Base-by-base conservation (phyloP, 2,329 filamentous ascomycete genomes). In the Scortechinia acanthostroma region DNA sequence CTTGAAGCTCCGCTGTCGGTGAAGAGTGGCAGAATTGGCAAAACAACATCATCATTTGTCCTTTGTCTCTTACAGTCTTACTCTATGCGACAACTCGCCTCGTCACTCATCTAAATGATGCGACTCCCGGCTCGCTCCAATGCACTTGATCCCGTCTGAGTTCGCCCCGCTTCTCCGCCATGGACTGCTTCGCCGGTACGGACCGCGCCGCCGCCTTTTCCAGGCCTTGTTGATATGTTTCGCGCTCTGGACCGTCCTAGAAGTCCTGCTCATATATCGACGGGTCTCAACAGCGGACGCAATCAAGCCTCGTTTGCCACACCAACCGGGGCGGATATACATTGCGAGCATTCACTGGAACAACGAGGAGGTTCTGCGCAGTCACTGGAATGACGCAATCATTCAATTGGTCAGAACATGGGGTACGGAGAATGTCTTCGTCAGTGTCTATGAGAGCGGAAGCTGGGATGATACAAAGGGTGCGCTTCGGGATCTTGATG, bases 271-370 rank as follows among this genome's bases (percentile, higher is more conserved):
- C 10, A 30, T 30, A 10, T n/a, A 10, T n/a, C 25, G 25, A 10
- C 25, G 25, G n/a, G 25, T 30, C 10, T 30, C 25, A 10, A n/a
- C 10, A 30, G 25, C 25, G 10, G 25, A 30, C n/a, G 10, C n/a
- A 10, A 30, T 30, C 25, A 10, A 30, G 10, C 25, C 10, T n/a
- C 10, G n/a, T n/a, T n/a, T 10, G 25, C 25, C 25, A 10, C 25
- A n/a, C 25, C 25, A 30, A 30, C 10, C 10, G 17, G 35, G 6
- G 17, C 35, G 35, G 10, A 71, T 87, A 50, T 88, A 76, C 62
- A 83, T 88, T 44, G 77, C 78, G 14, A 79, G 77, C 35, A 73
- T 82, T 44, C 80, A 86, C 55, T 84, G 80, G 69, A 87, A 86
- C 53, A 80, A 76, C 46, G 80, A 80, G 50, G 50, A 54, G 0